Percentiles rank a stretch among this genome's conserved stretches.
Conservation (phyloP, 2,329 filamentous ascomycete species). For the Furcasterigmium furcatum region DNA sequence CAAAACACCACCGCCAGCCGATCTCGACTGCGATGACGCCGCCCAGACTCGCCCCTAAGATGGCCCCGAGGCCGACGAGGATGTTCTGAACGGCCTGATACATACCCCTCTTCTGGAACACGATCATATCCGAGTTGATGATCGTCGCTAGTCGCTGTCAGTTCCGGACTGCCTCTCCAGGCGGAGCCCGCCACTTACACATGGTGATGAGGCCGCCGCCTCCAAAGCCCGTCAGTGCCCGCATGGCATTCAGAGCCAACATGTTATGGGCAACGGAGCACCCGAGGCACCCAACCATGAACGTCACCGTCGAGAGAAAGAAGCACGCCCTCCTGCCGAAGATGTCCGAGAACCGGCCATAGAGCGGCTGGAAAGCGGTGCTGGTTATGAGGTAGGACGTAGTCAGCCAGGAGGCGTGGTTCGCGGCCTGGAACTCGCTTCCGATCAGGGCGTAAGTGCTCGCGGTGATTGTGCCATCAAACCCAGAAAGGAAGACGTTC, state of each 20-base stretch:
- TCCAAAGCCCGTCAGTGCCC: slow-evolving; percentile 66
- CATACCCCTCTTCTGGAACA: slow-evolving; percentile 51
- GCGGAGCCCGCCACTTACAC: slow-evolving; percentile 40
- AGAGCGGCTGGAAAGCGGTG: slow-evolving; percentile 70
- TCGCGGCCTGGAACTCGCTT: slow-evolving; percentile 69
- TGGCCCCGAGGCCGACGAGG: slow-evolving; percentile 59
- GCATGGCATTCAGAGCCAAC: slow-evolving; percentile 55
- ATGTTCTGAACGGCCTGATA: slow-evolving; percentile 61
- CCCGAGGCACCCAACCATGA: slow-evolving; percentile 61
- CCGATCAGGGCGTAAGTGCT: slow-evolving; percentile 72
- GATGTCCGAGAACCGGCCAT: slow-evolving; percentile 68
- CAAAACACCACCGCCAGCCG: slow-evolving; percentile 67
- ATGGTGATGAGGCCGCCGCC: slow-evolving; percentile 73
- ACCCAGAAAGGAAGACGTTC: slow-evolving; percentile 63
- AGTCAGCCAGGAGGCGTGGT: slow-evolving; percentile 72
- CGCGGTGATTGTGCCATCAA: slow-evolving; percentile 72
- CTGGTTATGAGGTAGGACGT: slow-evolving; percentile 70
- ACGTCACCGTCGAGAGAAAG: slow-evolving; percentile 60
- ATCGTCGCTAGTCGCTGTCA: slow-evolving; percentile 31
- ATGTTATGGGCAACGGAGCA: slow-evolving; percentile 60
- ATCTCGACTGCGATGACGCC: slow-evolving; percentile 61
- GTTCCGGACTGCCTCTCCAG: background rate
- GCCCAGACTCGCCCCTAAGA: slow-evolving; percentile 61
- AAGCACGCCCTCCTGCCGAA: slow-evolving; percentile 62
- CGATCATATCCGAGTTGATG: slow-evolving; percentile 63